Base-by-base conservation (phyloP, 1,139 yeast species). In the Tardiomyces blankii region DNA sequence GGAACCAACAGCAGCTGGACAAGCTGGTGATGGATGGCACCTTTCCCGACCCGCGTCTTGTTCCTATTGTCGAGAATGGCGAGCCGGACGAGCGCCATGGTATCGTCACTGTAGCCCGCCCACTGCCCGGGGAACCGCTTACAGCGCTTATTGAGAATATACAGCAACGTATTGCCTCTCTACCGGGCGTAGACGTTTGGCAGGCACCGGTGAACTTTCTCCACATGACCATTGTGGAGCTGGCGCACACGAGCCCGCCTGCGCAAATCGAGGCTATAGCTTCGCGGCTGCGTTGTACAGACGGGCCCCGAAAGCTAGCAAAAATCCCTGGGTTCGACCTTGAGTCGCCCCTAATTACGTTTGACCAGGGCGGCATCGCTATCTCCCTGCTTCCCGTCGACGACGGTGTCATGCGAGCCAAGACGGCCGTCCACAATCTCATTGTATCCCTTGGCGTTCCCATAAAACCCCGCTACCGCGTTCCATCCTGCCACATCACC, bases 401-500 rank as follows among this genome's bases (percentile, higher is more conserved):
- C 44, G 51, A 46, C 46, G 44, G 55, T 21, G 50, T 55, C 41
- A 53, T 51, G 9, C 56, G 54, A 41, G 48, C 48, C 40, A 48
- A 58, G 5, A 49, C 46, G 13, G 46, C 46, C 38, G 41, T 54
- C 13, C 45, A 43, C 40, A 47, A 46, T 21, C 45, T 45, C 8
- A 46, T 47, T 21, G 46, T 43, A 1, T 44, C 46, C 18, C 16
- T 41, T 6, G 50, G 47, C 18, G 49, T 50, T 11, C 41, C 48
- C 9, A 51, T 49, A 4, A 47, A 45, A 23, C 47, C 57, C 9
- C 45, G 62, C 14, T 58, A 58, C 48, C 49, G 44, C 33, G 51
- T 53, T 1, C 61, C 61, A 1, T 50, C 55, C 11, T 59, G 58
- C 1, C 62, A 58, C 39, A 49, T 58, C 35, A 57, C 61, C 1